phyloP scores from a whole-genome alignment of 345 rosid species.

The Citrus hindsii region DNA sequence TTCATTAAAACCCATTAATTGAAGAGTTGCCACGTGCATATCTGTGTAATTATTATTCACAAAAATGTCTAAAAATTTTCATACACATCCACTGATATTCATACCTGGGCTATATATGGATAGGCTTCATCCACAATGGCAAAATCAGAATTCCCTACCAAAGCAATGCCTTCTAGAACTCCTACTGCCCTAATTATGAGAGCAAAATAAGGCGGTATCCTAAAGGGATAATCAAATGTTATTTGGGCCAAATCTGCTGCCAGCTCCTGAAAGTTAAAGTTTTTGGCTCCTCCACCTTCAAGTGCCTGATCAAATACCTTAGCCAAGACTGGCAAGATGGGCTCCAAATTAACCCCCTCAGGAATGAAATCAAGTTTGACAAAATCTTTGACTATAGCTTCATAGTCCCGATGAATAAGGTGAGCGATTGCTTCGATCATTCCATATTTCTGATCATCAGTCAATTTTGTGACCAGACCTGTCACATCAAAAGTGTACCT shows the following conservation, averaged over 20 bases:
- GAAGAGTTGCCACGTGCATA: not conserved
- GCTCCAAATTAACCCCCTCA: slow-evolving; percentile 92
- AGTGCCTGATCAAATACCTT: slow-evolving; percentile 99
- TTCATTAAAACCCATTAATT: not conserved
- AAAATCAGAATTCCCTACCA: slow-evolving; percentile 93
- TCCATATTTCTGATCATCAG: slow-evolving; percentile 97
- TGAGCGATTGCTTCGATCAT: slow-evolving; percentile 99
- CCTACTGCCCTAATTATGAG: slow-evolving; percentile 96
- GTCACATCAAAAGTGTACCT: slow-evolving; percentile 22
- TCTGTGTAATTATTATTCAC: slow-evolving; percentile 1
- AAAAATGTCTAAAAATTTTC: not conserved
- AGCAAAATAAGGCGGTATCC: slow-evolving; percentile 97
- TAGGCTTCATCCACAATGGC: slow-evolving; percentile 96
- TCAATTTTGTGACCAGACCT: slow-evolving; percentile 90
- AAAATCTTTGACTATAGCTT: slow-evolving; percentile 87
- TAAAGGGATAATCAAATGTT: slow-evolving; percentile 95
- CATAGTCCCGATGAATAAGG: slow-evolving; percentile 89
- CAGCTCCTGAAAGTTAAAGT: slow-evolving; percentile 88
- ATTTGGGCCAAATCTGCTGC: slow-evolving; percentile 96
- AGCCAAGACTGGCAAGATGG: slow-evolving; percentile 89
- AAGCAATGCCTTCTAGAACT: slow-evolving; percentile 92
- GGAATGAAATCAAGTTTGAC: slow-evolving; percentile 94
- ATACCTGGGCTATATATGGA: slow-evolving; percentile 97
- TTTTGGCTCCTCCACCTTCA: slow-evolving; percentile 98
- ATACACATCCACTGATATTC: not conserved